Conservation (phyloP, 495 filamentous ascomycete species). For the Xylaria curta region DNA sequence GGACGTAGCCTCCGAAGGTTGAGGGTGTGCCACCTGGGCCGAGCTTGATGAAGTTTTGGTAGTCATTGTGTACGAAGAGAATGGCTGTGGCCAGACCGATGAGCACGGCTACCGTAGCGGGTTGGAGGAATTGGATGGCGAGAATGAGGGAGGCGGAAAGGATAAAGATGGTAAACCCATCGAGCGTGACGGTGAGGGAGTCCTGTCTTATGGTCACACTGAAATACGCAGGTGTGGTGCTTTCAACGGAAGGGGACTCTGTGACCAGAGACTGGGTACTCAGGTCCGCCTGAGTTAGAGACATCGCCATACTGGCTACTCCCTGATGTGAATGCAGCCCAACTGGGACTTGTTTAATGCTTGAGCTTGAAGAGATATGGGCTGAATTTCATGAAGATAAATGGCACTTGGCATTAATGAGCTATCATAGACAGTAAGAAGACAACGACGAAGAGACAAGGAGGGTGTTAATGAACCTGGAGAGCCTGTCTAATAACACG, state of each 20-base stretch:
- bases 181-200: slow-evolving; percentile 56
- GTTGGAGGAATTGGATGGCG: slow-evolving; percentile 56
- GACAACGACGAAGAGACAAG: background rate
- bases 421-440: background rate
- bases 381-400: background rate
- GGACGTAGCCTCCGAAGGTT: slow-evolving; percentile 74
- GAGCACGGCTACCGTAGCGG: slow-evolving; percentile 52
- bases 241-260: slow-evolving; percentile 11
- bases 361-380: background rate
- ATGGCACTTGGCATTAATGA: background rate
- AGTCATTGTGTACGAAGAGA: slow-evolving; percentile 74
- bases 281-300: slow-evolving; percentile 25
- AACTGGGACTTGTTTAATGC: background rate
- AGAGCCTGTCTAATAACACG: slow-evolving; percentile 11
- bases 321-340: background rate
- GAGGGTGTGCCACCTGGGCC: slow-evolving; percentile 82
- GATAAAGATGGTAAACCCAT: slow-evolving; percentile 50
- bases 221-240: slow-evolving; percentile 31
- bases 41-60: slow-evolving; percentile 74
- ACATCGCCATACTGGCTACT: slow-evolving; percentile 17
- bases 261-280: slow-evolving; percentile 17
- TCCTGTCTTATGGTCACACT: slow-evolving; percentile 56
- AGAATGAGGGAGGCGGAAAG: slow-evolving; percentile 52
- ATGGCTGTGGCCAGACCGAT: slow-evolving; percentile 57
- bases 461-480: background rate